Percentiles rank a stretch among this genome's conserved stretches.
Conservation (phyloP, 192 early-diverging fungal species). For the Gonapodya prolifera region DNA sequence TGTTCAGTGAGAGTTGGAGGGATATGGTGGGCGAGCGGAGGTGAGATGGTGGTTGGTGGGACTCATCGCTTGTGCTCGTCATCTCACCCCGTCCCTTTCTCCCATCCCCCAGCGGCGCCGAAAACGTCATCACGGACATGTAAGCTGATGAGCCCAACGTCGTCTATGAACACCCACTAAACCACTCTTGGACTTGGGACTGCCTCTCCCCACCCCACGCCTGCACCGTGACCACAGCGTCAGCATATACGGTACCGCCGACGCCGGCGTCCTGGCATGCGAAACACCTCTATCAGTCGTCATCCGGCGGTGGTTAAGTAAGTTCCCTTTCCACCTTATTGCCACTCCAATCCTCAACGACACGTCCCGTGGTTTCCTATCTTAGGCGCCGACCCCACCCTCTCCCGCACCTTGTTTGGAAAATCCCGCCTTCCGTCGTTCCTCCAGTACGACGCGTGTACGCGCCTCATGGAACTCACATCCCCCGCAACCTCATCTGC, state of each 20-base stretch:
- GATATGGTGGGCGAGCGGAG: neutral
- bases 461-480: conserved; percentile 17
- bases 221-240: conserved; percentile 19
- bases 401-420: conserved; percentile 17
- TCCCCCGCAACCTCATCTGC: neutral
- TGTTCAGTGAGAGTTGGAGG: conserved; percentile 2
- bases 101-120: neutral
- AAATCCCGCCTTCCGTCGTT: conserved; percentile 19
- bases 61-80: too few species aligned
- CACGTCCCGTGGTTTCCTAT: too few species aligned
- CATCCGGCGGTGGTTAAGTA: conserved; percentile 9
- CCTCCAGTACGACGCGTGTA: conserved; percentile 24
- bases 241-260: conserved; percentile 24
- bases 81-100: neutral
- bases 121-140: neutral
- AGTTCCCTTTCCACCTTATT: neutral
- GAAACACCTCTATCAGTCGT: conserved; percentile 15
- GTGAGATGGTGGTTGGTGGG: too few species aligned
- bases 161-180: neutral
- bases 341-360: too few species aligned
- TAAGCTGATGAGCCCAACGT: neutral
- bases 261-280: conserved; percentile 22
- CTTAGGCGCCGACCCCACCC: conserved; percentile 10
- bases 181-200: neutral
- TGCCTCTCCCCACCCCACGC: neutral